phyloP scores from a whole-genome alignment of 2,329 filamentous ascomycete species.

The Mycosphaerella sp. region DNA sequence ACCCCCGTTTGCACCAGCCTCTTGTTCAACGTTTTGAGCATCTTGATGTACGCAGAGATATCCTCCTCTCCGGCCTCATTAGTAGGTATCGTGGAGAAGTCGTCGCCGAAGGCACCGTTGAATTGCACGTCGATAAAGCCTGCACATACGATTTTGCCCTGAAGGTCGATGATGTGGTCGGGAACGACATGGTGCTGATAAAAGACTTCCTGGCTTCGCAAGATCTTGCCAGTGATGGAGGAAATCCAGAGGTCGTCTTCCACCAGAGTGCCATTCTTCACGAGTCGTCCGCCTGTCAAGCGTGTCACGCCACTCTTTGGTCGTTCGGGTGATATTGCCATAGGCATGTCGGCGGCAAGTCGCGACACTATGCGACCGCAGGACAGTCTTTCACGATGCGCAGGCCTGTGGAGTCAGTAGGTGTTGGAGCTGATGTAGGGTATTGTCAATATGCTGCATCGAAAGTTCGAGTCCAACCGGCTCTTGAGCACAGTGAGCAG shows the following conservation, averaged over 20 bases:
- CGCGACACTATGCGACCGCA: not conserved
- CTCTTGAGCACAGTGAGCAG: not conserved
- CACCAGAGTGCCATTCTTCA: conserved; percentile 62
- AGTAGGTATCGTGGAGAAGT: conserved; percentile 70
- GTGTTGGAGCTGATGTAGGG: too few species aligned
- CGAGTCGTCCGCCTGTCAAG: conserved; percentile 64
- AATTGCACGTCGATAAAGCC: conserved; percentile 88
- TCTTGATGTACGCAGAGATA: conserved; percentile 62
- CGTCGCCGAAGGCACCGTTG: conserved; percentile 88
- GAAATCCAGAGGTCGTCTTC: conserved; percentile 84
- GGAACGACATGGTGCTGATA: conserved; percentile 64
- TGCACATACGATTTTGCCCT: conserved; percentile 74
- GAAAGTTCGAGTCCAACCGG: not conserved
- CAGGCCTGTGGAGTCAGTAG: not conserved
- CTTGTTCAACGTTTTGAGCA: conserved; percentile 64
- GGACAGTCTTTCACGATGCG: not conserved
- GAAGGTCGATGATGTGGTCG: conserved; percentile 69
- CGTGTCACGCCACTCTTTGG: conserved; percentile 53
- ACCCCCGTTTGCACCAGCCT: conserved; percentile 71
- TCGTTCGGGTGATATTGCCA: conserved; percentile 35
- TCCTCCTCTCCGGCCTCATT: conserved; percentile 16
- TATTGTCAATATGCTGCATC: too few species aligned
- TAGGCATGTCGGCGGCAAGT: conserved; percentile 33
- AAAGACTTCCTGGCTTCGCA: conserved; percentile 60
- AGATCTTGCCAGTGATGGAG: conserved; percentile 71